phyloP scores from a whole-genome alignment of 352 stramenopile genomes.

The Phytophthora cryptogea region DNA sequence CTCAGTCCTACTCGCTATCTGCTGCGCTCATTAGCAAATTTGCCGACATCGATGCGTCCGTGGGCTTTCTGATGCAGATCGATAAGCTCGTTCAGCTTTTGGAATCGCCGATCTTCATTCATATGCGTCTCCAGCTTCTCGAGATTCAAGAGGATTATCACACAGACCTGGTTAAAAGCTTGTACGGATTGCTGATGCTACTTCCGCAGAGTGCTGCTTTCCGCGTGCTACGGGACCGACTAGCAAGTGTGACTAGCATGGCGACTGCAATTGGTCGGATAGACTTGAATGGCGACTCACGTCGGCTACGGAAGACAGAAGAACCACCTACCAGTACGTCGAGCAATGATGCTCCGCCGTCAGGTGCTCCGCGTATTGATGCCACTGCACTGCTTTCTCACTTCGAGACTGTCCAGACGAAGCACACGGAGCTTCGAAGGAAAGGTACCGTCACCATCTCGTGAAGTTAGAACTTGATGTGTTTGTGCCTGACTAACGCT shows the following conservation, averaged over 20 bases:
- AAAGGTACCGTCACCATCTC: constrained; percentile 46
- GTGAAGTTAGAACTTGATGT: background rate
- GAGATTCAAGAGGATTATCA: constrained; percentile 96
- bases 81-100: constrained; percentile 99
- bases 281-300: constrained; percentile 49
- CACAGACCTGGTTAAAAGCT: constrained; percentile 95
- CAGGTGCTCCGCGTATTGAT: constrained; percentile 43
- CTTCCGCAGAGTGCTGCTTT: constrained; percentile 94
- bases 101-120: constrained; percentile 99
- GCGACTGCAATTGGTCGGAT: constrained; percentile 81
- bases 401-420: constrained; percentile 76
- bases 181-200: constrained; percentile 98
- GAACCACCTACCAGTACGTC: constrained; percentile 16
- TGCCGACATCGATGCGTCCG: constrained; percentile 96
- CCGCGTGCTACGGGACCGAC: constrained; percentile 78
- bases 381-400: constrained; percentile 61
- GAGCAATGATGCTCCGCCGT: constrained; percentile 17
- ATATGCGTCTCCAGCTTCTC: constrained; percentile 97
- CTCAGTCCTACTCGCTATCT: constrained; percentile 98
- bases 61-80: constrained; percentile 99
- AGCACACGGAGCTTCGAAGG: constrained; percentile 70
- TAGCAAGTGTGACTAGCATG: constrained; percentile 89
- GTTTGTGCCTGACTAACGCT: background rate
- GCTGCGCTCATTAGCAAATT: constrained; percentile 96
- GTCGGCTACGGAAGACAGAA: constrained; percentile 23